A percentile compares a stretch with the other conserved stretches of the same genome.
Conservation (phyloP, 164 flowering plant genomes). For the Vitis amurensis region DNA sequence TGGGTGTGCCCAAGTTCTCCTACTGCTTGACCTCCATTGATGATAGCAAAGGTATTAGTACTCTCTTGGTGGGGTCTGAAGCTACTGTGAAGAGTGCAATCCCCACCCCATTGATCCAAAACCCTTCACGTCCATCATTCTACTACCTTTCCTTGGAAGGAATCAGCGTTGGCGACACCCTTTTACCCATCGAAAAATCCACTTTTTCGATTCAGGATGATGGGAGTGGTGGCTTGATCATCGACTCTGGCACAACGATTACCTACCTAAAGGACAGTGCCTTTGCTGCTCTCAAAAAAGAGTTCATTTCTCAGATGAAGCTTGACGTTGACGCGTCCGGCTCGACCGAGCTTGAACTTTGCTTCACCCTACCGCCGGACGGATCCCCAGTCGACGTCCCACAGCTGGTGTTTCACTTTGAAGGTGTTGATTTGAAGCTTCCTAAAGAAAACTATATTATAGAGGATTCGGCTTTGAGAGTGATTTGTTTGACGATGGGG, state of each 20-base stretch:
- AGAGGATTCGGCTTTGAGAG: constrained; percentile 44
- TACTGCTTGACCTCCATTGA: constrained; percentile 77
- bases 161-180: constrained; percentile 63
- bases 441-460: constrained; percentile 78
- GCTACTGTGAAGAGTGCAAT: constrained; percentile 24
- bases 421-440: constrained; percentile 66
- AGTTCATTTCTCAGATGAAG: constrained; percentile 49
- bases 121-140: constrained; percentile 66
- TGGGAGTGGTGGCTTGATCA: constrained; percentile 82
- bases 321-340: constrained; percentile 44
- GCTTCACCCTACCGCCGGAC: constrained; percentile 53
- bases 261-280: constrained; percentile 57
- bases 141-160: constrained; percentile 75
- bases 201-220: constrained; percentile 47
- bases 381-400: constrained; percentile 50
- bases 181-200: constrained; percentile 46
- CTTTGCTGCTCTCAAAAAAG: constrained; percentile 46
- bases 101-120: constrained; percentile 55
- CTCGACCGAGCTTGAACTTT: constrained; percentile 63
- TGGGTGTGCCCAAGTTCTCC: constrained; percentile 64
- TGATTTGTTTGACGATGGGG: constrained; percentile 80
- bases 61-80: constrained; percentile 64
- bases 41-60: constrained; percentile 40
- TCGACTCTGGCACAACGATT: constrained; percentile 90
- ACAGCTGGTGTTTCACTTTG: constrained; percentile 61